phyloP scores from a whole-genome alignment of 257 asterid genomes.

The Petunia secreta region DNA sequence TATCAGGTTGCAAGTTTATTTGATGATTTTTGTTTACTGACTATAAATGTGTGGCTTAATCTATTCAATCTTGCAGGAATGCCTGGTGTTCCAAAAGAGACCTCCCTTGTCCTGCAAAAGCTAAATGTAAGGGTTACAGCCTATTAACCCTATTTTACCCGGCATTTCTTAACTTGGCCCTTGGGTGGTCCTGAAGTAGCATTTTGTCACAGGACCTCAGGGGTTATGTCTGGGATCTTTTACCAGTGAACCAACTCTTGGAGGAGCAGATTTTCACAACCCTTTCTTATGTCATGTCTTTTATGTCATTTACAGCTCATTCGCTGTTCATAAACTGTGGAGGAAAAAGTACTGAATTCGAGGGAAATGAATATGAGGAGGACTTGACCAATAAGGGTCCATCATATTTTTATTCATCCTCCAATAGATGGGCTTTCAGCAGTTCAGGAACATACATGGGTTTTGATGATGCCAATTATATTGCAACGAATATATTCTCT shows the following conservation, averaged over 20 bases:
- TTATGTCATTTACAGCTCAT: slow-evolving; percentile 50
- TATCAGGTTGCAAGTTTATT: neutral
- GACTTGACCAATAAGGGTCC: slow-evolving; percentile 56
- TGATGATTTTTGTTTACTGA: neutral
- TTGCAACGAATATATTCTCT: slow-evolving; percentile 37
- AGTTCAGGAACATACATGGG: slow-evolving; percentile 64
- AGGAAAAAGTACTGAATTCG: slow-evolving; percentile 47
- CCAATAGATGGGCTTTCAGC: slow-evolving; percentile 77
- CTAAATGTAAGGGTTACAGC: slow-evolving; percentile 48
- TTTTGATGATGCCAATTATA: neutral
- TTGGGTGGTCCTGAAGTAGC: slow-evolving; percentile 10
- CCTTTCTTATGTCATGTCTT: slow-evolving; percentile 17
- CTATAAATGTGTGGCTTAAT: slow-evolving; percentile 27
- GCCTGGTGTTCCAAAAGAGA: slow-evolving; percentile 74
- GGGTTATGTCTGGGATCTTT: neutral
- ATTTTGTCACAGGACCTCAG: neutral
- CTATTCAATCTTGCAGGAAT: slow-evolving; percentile 35
- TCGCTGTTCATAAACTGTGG: slow-evolving; percentile 83
- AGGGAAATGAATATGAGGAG: slow-evolving; percentile 63
- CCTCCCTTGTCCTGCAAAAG: slow-evolving; percentile 60
- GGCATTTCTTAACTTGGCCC: neutral
- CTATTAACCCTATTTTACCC: neutral
- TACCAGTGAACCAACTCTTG: slow-evolving; percentile 13
- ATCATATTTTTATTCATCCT: slow-evolving; percentile 47
- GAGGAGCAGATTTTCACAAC: slow-evolving; percentile 1